These are phyloP conservation scores for Wakefieldia striispora DNA, from an alignment of 768 basidiomycete species.

Conservation along the genomic window DNA sequence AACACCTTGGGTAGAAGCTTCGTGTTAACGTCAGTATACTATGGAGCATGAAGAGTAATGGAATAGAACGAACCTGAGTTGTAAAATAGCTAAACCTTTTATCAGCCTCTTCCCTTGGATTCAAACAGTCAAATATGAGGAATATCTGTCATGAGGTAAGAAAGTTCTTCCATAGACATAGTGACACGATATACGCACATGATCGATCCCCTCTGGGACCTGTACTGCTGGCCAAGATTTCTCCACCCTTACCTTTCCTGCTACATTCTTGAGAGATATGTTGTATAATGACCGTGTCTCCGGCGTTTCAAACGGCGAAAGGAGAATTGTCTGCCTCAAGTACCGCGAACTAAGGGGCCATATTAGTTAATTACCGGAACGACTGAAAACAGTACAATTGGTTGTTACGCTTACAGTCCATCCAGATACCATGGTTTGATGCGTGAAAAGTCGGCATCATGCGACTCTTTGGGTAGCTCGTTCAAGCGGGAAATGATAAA, in stretches of 20 bases:
- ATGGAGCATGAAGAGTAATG: background rate
- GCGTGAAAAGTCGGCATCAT: conserved; percentile 92
- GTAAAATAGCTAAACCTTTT: conserved; percentile 87
- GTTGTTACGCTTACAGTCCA: conserved; percentile 67
- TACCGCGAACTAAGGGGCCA: conserved; percentile 60
- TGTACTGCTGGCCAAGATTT: conserved; percentile 68
- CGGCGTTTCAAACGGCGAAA: conserved; percentile 87
- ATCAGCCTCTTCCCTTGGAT: conserved; percentile 77
- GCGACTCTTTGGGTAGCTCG: conserved; percentile 88
- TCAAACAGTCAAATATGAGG: conserved; percentile 67
- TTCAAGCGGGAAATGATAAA: conserved; percentile 86
- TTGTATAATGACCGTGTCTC: conserved; percentile 84
- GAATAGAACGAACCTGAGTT: conserved; percentile 56
- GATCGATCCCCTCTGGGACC: conserved; percentile 82
- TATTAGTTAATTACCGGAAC: conserved; percentile 33
- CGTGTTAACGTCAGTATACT: background rate
- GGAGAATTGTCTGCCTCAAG: conserved; percentile 84
- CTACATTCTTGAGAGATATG: conserved; percentile 71
- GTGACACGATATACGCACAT: conserved; percentile 44
- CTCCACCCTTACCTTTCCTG: conserved; percentile 76
- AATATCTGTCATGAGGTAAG: conserved; percentile 51
- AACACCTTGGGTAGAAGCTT: conserved; percentile 79
- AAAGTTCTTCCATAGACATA: background rate
- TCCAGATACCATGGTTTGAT: conserved; percentile 99
- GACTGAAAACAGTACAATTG: conserved; percentile 76